A percentile compares a stretch with the other conserved stretches of the same genome.
Evolutionary conservation across 495 filamentous ascomycete genomes (phyloP).

Genomic region (Penicillium daleae): DNA sequence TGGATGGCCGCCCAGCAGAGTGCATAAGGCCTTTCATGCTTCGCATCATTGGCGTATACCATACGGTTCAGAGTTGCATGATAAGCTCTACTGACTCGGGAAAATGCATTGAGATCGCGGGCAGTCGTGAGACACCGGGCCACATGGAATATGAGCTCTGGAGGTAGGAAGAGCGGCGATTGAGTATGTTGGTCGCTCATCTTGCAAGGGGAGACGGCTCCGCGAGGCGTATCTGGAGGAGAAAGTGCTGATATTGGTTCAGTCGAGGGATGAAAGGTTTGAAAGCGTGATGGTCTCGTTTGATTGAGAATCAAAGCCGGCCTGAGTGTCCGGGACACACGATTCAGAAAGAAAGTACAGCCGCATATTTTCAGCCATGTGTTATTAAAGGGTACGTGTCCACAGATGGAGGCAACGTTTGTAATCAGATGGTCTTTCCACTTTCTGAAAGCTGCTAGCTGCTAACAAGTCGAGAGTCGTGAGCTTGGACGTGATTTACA

Average conservation of each 20-base stretch:
- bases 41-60: neutral
- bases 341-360: neutral
- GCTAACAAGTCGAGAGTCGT: neutral
- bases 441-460: neutral
- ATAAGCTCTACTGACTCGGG: neutral
- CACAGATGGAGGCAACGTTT: neutral
- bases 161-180: neutral
- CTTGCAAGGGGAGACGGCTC: neutral
- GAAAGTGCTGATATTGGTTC: neutral
- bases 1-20: constrained; percentile 5
- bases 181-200: neutral
- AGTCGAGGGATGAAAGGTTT: neutral
- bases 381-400: no score
- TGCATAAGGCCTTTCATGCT: neutral
- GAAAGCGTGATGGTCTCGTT: no score
- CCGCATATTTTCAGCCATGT: neutral
- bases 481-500: neutral
- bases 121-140: neutral
- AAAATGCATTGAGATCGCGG: neutral
- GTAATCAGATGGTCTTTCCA: neutral
- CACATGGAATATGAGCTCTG: neutral
- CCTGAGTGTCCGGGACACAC: neutral
- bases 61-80: neutral
- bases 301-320: no score
- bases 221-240: neutral